These are phyloP conservation scores for Gossypium sturtianum DNA, from an alignment of 345 rosid species.

Conservation along the genomic window DNA sequence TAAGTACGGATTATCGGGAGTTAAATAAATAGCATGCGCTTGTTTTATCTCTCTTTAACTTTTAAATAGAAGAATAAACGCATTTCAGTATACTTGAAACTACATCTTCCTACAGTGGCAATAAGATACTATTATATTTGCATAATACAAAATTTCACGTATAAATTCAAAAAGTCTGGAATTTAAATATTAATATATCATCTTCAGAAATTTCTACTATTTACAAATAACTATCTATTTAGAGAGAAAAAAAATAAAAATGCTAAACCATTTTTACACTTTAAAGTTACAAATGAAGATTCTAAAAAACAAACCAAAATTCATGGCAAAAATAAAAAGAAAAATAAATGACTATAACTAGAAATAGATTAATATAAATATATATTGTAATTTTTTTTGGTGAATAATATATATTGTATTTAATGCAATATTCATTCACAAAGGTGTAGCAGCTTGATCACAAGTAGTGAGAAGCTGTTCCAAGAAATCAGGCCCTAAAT, in stretches of 20 bases:
- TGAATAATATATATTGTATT: neutral
- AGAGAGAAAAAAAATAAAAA: no score
- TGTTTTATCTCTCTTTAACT: no score
- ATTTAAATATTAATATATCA: no score
- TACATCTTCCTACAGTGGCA: rapidly evolving
- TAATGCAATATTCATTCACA: constrained; percentile 19
- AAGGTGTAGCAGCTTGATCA: constrained; percentile 24
- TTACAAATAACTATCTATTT: no score
- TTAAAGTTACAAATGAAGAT: neutral
- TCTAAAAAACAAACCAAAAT: neutral
- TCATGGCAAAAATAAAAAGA: neutral
- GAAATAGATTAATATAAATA: neutral
- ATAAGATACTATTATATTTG: no score
- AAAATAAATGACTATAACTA: neutral
- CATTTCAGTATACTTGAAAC: rapidly evolving
- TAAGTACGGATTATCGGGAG: rapidly evolving
- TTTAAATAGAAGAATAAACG: rapidly evolving
- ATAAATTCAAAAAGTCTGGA: no score
- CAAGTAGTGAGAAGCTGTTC: constrained; percentile 54
- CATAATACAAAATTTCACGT: no score
- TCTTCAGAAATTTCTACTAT: no score
- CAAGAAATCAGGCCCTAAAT: constrained; percentile 72
- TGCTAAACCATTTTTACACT: neutral
- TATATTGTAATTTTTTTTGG: neutral
- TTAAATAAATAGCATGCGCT: no score